Evolutionary conservation across 116 monocot species (phyloP).

Genomic region (Dioscorea cayenensis): DNA sequence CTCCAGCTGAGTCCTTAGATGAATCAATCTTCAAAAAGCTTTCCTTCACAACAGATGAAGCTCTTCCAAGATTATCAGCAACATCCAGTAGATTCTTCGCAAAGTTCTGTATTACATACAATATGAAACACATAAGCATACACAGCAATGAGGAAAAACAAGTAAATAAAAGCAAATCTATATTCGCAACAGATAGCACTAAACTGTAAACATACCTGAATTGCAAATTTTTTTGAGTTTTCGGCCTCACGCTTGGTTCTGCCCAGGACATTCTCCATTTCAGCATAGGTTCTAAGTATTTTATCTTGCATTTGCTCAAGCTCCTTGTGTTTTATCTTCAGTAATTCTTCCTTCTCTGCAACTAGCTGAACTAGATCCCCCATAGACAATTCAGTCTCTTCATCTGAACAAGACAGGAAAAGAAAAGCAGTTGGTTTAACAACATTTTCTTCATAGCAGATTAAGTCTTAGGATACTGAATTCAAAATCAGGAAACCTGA

Average conservation of each 20-base stretch:
- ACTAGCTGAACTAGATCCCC: conserved; percentile 73
- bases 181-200: background rate
- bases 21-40: conserved; percentile 74
- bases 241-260: conserved; percentile 86
- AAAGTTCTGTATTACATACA: conserved; percentile 48
- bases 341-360: conserved; percentile 59
- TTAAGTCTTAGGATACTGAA: conserved; percentile 5
- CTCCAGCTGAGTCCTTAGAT: conserved; percentile 47
- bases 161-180: background rate
- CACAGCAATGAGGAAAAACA: background rate
- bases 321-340: conserved; percentile 63
- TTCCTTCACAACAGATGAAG: conserved; percentile 78
- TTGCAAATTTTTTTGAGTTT: conserved; percentile 81
- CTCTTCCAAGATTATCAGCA: conserved; percentile 88
- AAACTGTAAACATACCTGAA: conserved; percentile 40
- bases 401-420: conserved; percentile 18
- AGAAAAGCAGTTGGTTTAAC: conserved; percentile 37
- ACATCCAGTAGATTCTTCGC: conserved; percentile 85
- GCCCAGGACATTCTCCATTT: conserved; percentile 76
- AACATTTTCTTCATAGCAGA: conserved; percentile 13
- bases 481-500: conserved; percentile 20
- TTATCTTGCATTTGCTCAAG: conserved; percentile 76
- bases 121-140: background rate
- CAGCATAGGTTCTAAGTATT: conserved; percentile 79
- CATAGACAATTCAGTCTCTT: conserved; percentile 38